phyloP scores from a whole-genome alignment of 495 filamentous ascomycete species.

The Cladorrhinum samala region DNA sequence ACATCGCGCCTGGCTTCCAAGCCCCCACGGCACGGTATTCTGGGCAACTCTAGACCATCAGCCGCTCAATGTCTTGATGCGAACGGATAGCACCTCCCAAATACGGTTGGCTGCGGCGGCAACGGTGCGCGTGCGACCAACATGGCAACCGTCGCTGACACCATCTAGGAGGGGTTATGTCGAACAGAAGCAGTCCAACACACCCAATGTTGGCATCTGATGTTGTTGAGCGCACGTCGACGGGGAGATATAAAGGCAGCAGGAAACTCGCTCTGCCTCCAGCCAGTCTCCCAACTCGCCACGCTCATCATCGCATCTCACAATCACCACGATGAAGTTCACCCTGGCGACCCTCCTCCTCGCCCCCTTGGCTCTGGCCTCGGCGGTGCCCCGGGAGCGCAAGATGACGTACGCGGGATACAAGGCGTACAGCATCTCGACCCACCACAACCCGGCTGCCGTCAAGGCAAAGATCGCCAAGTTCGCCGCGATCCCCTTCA shows the following conservation, averaged over 20 bases:
- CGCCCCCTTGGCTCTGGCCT: slow-evolving; percentile 12
- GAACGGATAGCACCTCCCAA: slow-evolving; percentile 1
- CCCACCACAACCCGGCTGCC: slow-evolving; percentile 15
- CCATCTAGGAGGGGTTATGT: neutral
- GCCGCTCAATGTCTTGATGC: neutral
- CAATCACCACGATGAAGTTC: slow-evolving; percentile 12
- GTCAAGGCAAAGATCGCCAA: slow-evolving; percentile 19
- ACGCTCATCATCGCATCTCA: neutral
- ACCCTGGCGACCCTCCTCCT: slow-evolving; percentile 6
- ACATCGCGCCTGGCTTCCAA: neutral
- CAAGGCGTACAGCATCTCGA: slow-evolving; percentile 25
- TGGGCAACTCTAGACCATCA: neutral
- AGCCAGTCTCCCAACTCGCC: neutral
- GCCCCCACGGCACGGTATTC: slow-evolving; percentile 3
- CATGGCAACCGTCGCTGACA: neutral
- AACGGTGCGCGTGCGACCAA: neutral
- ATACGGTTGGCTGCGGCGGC: no score
- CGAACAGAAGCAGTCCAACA: no score
- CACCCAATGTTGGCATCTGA: no score
- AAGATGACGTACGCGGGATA: slow-evolving; percentile 27
- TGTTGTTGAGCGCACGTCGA: no score
- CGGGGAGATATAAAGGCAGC: neutral
- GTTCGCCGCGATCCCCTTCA: slow-evolving; percentile 19
- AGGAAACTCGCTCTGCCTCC: neutral
- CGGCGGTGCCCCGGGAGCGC: slow-evolving; percentile 12